Conservation (phyloP, 2,329 filamentous ascomycete genomes). For the Chaetomium sp. region DNA sequence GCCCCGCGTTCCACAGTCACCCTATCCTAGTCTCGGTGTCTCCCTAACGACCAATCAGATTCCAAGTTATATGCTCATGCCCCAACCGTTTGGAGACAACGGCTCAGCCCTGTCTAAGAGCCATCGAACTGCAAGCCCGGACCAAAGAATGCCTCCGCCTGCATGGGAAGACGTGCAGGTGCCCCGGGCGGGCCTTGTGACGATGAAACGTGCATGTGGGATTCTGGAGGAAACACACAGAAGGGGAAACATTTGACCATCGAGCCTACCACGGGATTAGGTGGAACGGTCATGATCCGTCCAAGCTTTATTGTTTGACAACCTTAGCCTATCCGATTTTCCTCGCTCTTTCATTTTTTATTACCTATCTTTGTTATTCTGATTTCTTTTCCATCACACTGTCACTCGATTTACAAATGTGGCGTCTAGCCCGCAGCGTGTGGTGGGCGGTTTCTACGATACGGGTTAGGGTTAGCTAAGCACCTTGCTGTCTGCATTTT, state of each 20-base stretch:
- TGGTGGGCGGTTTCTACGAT: background rate
- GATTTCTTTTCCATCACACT: background rate
- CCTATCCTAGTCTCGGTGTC: slow-evolving; percentile 2
- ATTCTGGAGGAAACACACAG: background rate
- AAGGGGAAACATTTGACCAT: background rate
- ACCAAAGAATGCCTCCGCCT: background rate
- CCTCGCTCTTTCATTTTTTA: background rate
- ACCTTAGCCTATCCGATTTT: background rate
- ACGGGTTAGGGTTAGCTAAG: slow-evolving; percentile 11
- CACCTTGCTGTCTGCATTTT: background rate
- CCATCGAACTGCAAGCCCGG: background rate
- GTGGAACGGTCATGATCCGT: background rate
- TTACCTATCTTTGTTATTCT: background rate
- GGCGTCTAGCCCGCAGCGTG: background rate
- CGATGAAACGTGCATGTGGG: background rate
- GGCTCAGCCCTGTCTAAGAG: background rate
- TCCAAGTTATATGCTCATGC: slow-evolving; percentile 24
- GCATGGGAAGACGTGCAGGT: background rate
- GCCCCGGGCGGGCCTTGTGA: background rate
- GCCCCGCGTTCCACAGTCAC: slow-evolving; percentile 25
- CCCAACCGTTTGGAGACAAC: slow-evolving; percentile 24
- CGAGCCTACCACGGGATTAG: background rate
- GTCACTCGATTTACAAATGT: background rate
- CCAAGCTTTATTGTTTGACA: background rate
- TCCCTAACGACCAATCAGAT: slow-evolving; percentile 27